Evolutionary conservation across 192 early-diverging fungal genomes (phyloP).

Genomic region (Podochytrium sp.): DNA sequence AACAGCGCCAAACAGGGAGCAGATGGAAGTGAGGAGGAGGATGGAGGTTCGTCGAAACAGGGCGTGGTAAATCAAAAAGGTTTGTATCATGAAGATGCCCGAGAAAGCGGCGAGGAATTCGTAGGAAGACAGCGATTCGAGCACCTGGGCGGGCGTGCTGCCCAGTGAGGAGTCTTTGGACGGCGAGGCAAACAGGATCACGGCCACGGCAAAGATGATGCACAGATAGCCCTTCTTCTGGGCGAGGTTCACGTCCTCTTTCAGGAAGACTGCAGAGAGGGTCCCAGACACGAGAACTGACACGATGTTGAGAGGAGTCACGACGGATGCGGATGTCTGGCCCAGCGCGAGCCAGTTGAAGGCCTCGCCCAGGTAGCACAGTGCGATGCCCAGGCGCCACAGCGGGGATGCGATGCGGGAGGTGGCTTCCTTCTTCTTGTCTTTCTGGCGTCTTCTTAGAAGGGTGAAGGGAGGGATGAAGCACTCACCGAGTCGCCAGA

Average conservation of each 20-base stretch:
- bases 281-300: conserved; percentile 31
- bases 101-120: conserved; percentile 21
- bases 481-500: neutral
- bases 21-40: conserved; percentile 20
- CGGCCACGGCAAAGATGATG: conserved; percentile 25
- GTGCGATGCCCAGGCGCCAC: conserved; percentile 33
- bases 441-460: neutral
- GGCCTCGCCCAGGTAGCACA: conserved; percentile 38
- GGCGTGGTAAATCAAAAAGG: conserved; percentile 25
- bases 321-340: conserved; percentile 36
- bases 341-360: conserved; percentile 36
- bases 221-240: conserved; percentile 32
- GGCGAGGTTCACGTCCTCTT: conserved; percentile 9
- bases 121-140: conserved; percentile 6
- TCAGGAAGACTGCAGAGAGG: conserved; percentile 24
- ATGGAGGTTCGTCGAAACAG: conserved; percentile 16
- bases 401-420: conserved; percentile 4
- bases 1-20: conserved; percentile 38
- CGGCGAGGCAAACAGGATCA: conserved; percentile 38
- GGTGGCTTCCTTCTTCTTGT: neutral
- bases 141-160: conserved; percentile 15
- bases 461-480: neutral
- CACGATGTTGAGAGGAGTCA: conserved; percentile 41
- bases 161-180: neutral
- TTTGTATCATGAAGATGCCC: conserved; percentile 24